Evolutionary conservation across 2,329 filamentous ascomycete species (phyloP).

Genomic region (Sarocladiaceae sp.): DNA sequence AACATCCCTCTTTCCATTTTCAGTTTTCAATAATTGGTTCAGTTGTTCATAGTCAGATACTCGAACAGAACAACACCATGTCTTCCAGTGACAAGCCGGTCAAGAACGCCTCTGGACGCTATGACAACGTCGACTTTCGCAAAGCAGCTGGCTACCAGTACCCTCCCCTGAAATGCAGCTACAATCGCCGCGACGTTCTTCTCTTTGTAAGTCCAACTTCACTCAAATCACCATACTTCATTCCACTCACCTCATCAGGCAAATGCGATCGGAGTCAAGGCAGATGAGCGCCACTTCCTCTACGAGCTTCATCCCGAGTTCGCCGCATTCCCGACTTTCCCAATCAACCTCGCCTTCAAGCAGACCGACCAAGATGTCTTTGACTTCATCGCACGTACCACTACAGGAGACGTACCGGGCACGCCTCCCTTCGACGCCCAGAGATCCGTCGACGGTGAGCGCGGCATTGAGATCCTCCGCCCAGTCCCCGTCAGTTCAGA

Average conservation of each 20-base stretch:
- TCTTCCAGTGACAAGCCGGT: constrained; percentile 21
- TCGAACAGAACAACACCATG: too few species aligned
- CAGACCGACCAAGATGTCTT: constrained; percentile 37
- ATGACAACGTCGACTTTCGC: constrained; percentile 34
- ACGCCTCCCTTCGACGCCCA: constrained; percentile 33
- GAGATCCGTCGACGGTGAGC: constrained; percentile 34
- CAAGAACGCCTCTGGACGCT: constrained; percentile 30
- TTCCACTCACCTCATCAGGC: constrained; percentile 18
- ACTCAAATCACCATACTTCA: neutral
- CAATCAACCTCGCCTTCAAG: constrained; percentile 39
- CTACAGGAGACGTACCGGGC: constrained; percentile 28
- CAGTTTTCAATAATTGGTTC: too few species aligned
- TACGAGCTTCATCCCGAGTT: constrained; percentile 39
- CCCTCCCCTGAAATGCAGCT: constrained; percentile 31
- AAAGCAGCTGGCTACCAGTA: constrained; percentile 31
- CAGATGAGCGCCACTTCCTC: constrained; percentile 35
- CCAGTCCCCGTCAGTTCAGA: constrained; percentile 28
- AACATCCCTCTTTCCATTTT: too few species aligned
- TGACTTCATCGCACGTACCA: constrained; percentile 31
- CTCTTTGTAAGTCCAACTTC: constrained; percentile 17
- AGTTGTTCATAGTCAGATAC: too few species aligned
- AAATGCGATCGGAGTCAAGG: constrained; percentile 31
- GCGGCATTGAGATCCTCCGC: constrained; percentile 30
- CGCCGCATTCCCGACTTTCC: constrained; percentile 39
- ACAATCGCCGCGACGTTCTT: constrained; percentile 36